phyloP scores from a whole-genome alignment of 768 basidiomycete genomes.

The Myochromella boudieri region DNA sequence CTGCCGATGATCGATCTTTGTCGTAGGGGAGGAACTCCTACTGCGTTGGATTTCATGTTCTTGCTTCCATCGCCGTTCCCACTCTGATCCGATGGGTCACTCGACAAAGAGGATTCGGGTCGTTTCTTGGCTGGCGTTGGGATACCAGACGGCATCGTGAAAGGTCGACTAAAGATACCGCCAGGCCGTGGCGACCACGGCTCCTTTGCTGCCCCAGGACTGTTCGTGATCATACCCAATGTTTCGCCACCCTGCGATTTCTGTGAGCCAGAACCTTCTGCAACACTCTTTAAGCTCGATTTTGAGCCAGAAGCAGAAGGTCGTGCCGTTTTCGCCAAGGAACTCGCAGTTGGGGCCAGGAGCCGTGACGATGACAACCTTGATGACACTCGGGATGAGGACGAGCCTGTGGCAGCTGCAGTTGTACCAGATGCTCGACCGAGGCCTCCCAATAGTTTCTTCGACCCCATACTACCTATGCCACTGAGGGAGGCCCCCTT shows the following conservation, averaged over 20 bases:
- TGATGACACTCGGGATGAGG: slow-evolving; percentile 23
- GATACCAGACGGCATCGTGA: slow-evolving; percentile 37
- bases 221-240: slow-evolving; percentile 35
- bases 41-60: neutral
- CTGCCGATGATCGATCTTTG: slow-evolving; percentile 43
- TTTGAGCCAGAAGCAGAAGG: slow-evolving; percentile 11
- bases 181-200: slow-evolving; percentile 29
- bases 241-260: slow-evolving; percentile 4
- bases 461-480: slow-evolving; percentile 36
- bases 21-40: slow-evolving; percentile 6
- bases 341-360: slow-evolving; percentile 76
- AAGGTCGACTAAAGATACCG: slow-evolving; percentile 55
- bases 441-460: slow-evolving; percentile 21
- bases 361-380: slow-evolving; percentile 41
- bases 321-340: slow-evolving; percentile 56
- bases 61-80: neutral
- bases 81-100: neutral
- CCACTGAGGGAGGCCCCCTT: slow-evolving; percentile 20
- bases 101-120: slow-evolving; percentile 8
- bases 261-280: neutral
- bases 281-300: slow-evolving; percentile 9
- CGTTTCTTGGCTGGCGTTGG: slow-evolving; percentile 32
- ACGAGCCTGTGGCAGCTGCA: slow-evolving; percentile 13
- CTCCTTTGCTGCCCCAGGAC: slow-evolving; percentile 15
- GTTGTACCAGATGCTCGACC: neutral